Percentiles rank a stretch among this genome's conserved stretches.
Evolutionary conservation across 225 moss, liverwort and hornwort genomes (phyloP).

Genomic region (Pseudisothecium myosuroides): DNA sequence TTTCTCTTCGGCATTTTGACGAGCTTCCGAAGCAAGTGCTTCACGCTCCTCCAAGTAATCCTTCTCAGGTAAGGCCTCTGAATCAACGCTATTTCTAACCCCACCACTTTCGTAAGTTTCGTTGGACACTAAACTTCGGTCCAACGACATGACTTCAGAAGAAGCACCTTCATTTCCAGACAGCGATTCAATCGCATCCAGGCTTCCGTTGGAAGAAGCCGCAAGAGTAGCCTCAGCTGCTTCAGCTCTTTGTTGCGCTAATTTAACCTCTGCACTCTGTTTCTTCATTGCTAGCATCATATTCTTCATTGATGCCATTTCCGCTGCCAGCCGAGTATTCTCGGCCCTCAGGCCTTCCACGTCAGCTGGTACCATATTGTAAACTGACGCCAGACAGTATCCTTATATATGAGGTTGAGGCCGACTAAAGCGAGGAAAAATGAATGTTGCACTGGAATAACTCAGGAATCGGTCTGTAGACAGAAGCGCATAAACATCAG

Average conservation of each 20-base stretch:
- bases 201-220: conserved; percentile 23
- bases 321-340: conserved; percentile 58
- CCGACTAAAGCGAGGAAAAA: background rate
- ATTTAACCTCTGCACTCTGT: conserved; percentile 66
- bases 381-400: background rate
- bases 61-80: conserved; percentile 7
- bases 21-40: background rate
- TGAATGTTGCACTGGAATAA: background rate
- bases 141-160: conserved; percentile 14
- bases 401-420: background rate
- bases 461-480: conserved; percentile 3
- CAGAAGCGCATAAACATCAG: conserved; percentile 1
- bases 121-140: background rate
- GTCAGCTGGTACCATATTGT: conserved; percentile 34
- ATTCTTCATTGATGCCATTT: conserved; percentile 80
- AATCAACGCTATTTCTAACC: conserved; percentile 8
- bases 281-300: conserved; percentile 80
- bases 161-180: conserved; percentile 19
- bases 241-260: conserved; percentile 68
- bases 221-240: conserved; percentile 74
- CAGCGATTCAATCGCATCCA: conserved; percentile 6
- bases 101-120: conserved; percentile 11
- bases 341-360: conserved; percentile 54
- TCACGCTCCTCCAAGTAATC: conserved; percentile 31
- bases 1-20: conserved; percentile 10